A percentile compares a stretch with the other conserved stretches of the same genome.
Evolutionary conservation across 2,329 filamentous ascomycete species (phyloP).

Genomic region (Aspergillus sp.): DNA sequence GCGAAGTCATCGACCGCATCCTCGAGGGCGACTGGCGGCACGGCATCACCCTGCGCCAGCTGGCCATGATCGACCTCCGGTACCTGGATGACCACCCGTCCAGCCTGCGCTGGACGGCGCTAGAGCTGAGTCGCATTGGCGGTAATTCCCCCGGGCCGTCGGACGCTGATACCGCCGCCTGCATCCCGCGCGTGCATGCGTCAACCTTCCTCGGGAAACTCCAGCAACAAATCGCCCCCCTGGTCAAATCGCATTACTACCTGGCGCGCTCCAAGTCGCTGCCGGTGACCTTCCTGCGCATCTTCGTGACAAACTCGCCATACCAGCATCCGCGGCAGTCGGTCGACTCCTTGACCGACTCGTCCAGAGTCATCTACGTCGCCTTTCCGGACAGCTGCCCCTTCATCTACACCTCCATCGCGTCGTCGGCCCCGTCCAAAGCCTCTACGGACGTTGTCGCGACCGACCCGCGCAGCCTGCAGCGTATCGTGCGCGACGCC

Average conservation of each 20-base stretch:
- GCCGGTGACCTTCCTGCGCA: slow-evolving; percentile 70
- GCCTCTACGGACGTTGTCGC: slow-evolving; percentile 14
- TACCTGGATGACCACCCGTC: slow-evolving; percentile 54
- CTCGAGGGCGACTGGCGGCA: slow-evolving; percentile 58
- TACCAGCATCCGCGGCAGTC: slow-evolving; percentile 59
- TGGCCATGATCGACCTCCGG: slow-evolving; percentile 55
- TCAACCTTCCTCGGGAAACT: slow-evolving; percentile 76
- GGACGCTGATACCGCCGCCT: slow-evolving; percentile 33
- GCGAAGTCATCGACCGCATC: slow-evolving; percentile 56
- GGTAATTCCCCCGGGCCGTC: slow-evolving; percentile 11
- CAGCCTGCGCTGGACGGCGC: slow-evolving; percentile 53
- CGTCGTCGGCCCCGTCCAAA: slow-evolving; percentile 39
- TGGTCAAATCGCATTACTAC: slow-evolving; percentile 82
- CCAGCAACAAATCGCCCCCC: slow-evolving; percentile 69
- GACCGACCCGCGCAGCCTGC: slow-evolving; percentile 43
- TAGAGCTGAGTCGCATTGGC: slow-evolving; percentile 42
- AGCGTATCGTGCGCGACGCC: slow-evolving; percentile 71
- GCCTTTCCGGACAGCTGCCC: slow-evolving; percentile 80
- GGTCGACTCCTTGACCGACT: slow-evolving; percentile 50
- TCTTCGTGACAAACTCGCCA: slow-evolving; percentile 77
- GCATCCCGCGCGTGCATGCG: slow-evolving; percentile 71
- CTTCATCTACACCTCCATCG: slow-evolving; percentile 65
- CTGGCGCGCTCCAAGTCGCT: slow-evolving; percentile 66
- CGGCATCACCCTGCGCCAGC: slow-evolving; percentile 54
- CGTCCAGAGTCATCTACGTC: slow-evolving; percentile 71